phyloP scores from a whole-genome alignment of 2,329 filamentous ascomycete genomes.

The Nemania sp. region DNA sequence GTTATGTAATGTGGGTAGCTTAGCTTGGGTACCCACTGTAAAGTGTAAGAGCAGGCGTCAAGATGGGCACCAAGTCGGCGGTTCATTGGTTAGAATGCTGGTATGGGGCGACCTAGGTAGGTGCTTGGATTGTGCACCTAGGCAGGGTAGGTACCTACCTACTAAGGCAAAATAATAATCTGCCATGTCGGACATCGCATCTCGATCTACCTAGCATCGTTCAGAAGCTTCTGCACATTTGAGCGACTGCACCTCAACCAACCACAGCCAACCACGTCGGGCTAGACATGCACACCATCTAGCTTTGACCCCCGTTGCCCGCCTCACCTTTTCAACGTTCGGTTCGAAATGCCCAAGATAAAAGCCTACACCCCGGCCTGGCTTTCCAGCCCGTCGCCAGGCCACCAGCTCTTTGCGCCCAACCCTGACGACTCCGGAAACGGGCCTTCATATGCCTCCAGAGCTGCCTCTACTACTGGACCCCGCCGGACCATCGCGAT shows the following conservation, averaged over 20 bases:
- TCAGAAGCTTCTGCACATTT: slow-evolving; percentile 3
- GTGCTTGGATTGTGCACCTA: neutral
- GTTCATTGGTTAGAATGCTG: slow-evolving; percentile 5
- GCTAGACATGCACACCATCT: slow-evolving; percentile 35
- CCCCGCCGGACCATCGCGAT: slow-evolving; percentile 72
- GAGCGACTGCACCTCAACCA: slow-evolving; percentile 1
- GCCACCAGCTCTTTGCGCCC: slow-evolving; percentile 74
- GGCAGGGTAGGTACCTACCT: no score
- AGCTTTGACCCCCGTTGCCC: slow-evolving; percentile 14
- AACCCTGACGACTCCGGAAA: slow-evolving; percentile 44
- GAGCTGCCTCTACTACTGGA: slow-evolving; percentile 42
- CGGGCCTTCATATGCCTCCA: slow-evolving; percentile 46
- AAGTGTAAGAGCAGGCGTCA: no score
- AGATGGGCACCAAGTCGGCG: no score
- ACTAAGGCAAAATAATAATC: slow-evolving; percentile 13
- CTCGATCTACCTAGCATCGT: no score
- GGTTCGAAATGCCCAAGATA: slow-evolving; percentile 74
- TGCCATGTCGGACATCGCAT: slow-evolving; percentile 1
- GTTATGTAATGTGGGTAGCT: slow-evolving; percentile 6
- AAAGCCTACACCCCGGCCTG: slow-evolving; percentile 84
- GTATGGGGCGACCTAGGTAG: neutral
- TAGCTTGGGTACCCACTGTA: neutral
- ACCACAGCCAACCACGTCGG: slow-evolving; percentile 25
- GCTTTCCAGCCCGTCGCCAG: slow-evolving; percentile 78
- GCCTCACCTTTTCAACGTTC: slow-evolving; percentile 30